phyloP scores from a whole-genome alignment of 306 rosid genomes.

The Vigna trinervia region DNA sequence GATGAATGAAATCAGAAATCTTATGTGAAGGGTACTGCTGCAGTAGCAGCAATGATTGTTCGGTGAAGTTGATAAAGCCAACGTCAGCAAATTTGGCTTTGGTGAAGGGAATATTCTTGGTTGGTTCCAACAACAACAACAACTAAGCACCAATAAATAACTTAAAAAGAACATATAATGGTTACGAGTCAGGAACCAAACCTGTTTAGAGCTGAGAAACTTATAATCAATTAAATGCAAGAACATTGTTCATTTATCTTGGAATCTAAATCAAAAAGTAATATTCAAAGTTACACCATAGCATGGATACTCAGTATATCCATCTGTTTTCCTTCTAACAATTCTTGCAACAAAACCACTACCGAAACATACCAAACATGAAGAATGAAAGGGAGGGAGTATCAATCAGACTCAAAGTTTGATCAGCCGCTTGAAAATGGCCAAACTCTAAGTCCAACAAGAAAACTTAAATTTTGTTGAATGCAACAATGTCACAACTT shows the following conservation, averaged over 20 bases:
- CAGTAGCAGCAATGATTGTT: not conserved
- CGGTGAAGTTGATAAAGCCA: not conserved
- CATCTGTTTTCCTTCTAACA: constrained; percentile 38
- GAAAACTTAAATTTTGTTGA: constrained; percentile 78
- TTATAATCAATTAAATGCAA: not conserved
- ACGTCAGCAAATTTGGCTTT: not conserved
- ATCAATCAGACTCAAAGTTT: constrained; percentile 26
- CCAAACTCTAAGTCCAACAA: constrained; percentile 25
- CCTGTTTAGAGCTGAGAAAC: not conserved
- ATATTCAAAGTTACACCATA: constrained; percentile 20
- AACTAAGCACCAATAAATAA: not conserved
- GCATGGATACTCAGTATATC: constrained; percentile 8
- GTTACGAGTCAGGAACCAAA: not conserved
- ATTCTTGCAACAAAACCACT: constrained; percentile 48
- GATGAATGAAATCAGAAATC: not conserved
- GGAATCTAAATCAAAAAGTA: constrained; percentile 14
- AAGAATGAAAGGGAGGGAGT: not conserved
- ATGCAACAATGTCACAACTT: constrained; percentile 94
- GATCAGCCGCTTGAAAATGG: constrained; percentile 57
- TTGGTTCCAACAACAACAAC: not conserved
- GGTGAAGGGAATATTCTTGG: not conserved
- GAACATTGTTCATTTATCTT: not conserved
- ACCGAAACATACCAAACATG: constrained; percentile 37
- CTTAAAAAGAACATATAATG: not conserved
- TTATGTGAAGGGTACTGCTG: not conserved